phyloP scores from a whole-genome alignment of 2,329 filamentous ascomycete species.

The Monilinia polystroma region DNA sequence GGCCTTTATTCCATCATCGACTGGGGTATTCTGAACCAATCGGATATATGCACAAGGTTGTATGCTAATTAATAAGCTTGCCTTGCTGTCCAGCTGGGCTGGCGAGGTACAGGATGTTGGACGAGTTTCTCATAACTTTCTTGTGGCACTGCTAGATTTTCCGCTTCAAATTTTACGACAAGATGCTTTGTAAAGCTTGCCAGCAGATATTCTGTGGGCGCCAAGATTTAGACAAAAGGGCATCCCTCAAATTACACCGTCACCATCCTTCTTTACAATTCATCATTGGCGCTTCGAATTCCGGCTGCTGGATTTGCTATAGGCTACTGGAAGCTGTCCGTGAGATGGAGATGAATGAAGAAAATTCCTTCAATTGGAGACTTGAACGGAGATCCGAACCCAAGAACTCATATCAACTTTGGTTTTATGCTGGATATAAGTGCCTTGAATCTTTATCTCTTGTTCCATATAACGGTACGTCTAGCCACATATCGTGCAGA shows the following conservation, averaged over 20 bases:
- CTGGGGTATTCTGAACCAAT: not conserved
- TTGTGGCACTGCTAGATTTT: not conserved
- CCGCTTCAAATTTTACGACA: not conserved
- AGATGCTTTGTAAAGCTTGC: not conserved
- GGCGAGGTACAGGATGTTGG: not conserved
- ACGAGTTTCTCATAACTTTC: not conserved
- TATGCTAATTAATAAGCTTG: too few species aligned
- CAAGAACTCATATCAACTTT: not conserved
- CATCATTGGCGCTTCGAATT: not conserved
- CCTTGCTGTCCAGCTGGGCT: not conserved
- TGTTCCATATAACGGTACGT: not conserved
- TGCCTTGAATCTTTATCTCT: fast-evolving
- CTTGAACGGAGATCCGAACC: fast-evolving
- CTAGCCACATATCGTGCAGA: not conserved
- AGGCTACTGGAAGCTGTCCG: not conserved
- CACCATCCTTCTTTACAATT: constrained; percentile 12
- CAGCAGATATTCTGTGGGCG: not conserved
- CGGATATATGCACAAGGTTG: not conserved
- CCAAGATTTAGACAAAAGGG: fast-evolving
- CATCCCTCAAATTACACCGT: not conserved
- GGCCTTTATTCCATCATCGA: not conserved
- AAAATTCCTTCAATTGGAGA: not conserved
- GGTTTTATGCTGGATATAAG: fast-evolving
- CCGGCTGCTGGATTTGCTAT: constrained; percentile 7
- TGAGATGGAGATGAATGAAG: fast-evolving